phyloP scores from a whole-genome alignment of 805 yeast genomes.

The Candida argentea region DNA sequence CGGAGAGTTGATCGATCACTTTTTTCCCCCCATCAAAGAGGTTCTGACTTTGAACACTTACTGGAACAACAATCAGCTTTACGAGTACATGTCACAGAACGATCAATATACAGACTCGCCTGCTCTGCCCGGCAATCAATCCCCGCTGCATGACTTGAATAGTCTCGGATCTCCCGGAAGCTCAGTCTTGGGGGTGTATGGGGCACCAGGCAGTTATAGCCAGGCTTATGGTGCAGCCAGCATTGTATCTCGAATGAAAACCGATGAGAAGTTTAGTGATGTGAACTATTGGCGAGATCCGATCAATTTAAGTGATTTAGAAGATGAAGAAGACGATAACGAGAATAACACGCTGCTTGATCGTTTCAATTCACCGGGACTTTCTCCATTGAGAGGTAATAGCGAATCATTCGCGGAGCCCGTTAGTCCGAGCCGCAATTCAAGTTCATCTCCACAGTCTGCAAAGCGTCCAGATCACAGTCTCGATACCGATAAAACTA shows the following conservation, averaged over 20 bases:
- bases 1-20: conserved; percentile 92
- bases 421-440: conserved; percentile 5
- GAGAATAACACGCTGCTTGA: conserved; percentile 1
- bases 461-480: not conserved
- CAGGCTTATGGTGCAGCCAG: conserved; percentile 12
- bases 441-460: conserved; percentile 2
- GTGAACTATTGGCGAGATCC: conserved; percentile 92
- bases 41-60: conserved; percentile 20
- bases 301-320: conserved; percentile 49
- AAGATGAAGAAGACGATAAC: conserved; percentile 15
- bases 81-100: conserved; percentile 20
- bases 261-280: conserved; percentile 66
- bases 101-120: conserved; percentile 2
- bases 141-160: conserved; percentile 1
- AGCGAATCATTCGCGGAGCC: conserved; percentile 1
- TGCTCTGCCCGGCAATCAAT: not conserved
- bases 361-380: conserved; percentile 7
- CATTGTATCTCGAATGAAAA: conserved; percentile 13
- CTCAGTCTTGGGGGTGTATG: conserved; percentile 1
- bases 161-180: conserved; percentile 2
- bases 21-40: conserved; percentile 69
- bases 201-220: conserved; percentile 11
- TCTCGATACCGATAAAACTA: not conserved
- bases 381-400: conserved; percentile 5
- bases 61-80: conserved; percentile 27